Conservation (phyloP, 805 yeast species). For the Alloascoidea africana region DNA sequence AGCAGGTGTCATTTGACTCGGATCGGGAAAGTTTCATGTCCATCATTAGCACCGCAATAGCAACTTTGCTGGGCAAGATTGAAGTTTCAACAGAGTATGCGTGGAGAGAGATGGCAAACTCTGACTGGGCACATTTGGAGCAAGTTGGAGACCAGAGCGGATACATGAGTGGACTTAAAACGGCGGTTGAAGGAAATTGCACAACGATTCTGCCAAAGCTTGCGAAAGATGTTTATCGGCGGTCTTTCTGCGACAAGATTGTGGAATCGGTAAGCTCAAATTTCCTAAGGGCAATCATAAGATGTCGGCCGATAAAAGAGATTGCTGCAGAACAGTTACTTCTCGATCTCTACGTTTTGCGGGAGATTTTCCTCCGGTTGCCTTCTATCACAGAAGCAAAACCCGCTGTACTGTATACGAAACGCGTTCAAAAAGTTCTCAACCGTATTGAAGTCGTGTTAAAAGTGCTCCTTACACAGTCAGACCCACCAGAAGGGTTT, state of each 20-base stretch:
- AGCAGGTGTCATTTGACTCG: constrained; percentile 33
- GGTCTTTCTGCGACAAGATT: constrained; percentile 63
- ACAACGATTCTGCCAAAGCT: constrained; percentile 36
- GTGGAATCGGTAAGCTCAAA: constrained; percentile 48
- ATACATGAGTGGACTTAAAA: constrained; percentile 45
- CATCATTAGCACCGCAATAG: constrained; percentile 42
- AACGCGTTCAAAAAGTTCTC: constrained; percentile 27
- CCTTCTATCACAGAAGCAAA: constrained; percentile 11
- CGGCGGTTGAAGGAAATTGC: constrained; percentile 24
- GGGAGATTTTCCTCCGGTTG: constrained; percentile 27
- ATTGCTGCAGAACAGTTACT: constrained; percentile 68
- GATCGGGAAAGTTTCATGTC: constrained; percentile 42
- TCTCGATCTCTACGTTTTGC: constrained; percentile 54
- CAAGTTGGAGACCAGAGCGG: constrained; percentile 60
- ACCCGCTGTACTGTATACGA: constrained; percentile 18
- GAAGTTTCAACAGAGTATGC: constrained; percentile 45
- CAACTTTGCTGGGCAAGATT: constrained; percentile 39
- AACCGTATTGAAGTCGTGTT: constrained; percentile 45
- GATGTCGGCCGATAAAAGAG: constrained; percentile 54
- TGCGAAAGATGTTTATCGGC: constrained; percentile 52
- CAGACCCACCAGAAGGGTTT: constrained; percentile 48
- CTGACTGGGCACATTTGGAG: constrained; percentile 55
- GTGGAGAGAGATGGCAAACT: constrained; percentile 73
- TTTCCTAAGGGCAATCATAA: constrained; percentile 39
- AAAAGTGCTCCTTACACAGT: constrained; percentile 48